Percentiles rank a stretch among this genome's conserved stretches.
These are phyloP conservation scores for Solanum verrucosum DNA, from an alignment of 257 asterid species.

Conservation along the genomic window DNA sequence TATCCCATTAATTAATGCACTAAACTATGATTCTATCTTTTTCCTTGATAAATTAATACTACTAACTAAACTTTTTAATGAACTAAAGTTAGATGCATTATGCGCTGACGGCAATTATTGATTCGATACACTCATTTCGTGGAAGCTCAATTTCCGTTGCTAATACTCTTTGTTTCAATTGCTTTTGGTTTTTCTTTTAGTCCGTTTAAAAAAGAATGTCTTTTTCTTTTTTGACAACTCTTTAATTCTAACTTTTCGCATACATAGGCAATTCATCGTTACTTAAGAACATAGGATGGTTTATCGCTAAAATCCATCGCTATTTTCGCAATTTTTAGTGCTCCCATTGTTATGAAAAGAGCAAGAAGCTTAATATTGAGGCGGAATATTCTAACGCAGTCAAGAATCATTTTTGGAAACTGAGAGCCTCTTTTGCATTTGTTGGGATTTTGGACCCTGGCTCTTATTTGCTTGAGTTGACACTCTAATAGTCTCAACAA, in stretches of 20 bases:
- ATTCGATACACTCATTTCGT: neutral
- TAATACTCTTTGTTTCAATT: neutral
- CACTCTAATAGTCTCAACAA: no score
- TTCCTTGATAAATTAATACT: neutral
- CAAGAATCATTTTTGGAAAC: no score
- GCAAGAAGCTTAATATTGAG: no score
- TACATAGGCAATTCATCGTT: neutral
- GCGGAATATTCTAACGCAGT: no score
- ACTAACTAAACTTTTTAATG: neutral
- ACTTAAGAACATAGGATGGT: neutral
- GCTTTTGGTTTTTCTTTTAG: neutral
- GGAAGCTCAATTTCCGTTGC: neutral
- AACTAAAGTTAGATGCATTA: neutral
- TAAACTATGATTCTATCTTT: neutral
- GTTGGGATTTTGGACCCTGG: no score
- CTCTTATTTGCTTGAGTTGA: no score
- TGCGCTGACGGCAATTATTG: neutral
- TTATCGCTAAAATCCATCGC: neutral
- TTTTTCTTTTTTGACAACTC: neutral
- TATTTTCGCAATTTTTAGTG: neutral
- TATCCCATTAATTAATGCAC: neutral
- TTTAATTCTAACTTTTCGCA: neutral
- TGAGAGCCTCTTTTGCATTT: no score
- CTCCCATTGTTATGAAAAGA: no score
- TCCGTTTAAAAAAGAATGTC: neutral